Evolutionary conservation across 139 green algal species (phyloP).

Genomic region (Micractinium sp.): DNA sequence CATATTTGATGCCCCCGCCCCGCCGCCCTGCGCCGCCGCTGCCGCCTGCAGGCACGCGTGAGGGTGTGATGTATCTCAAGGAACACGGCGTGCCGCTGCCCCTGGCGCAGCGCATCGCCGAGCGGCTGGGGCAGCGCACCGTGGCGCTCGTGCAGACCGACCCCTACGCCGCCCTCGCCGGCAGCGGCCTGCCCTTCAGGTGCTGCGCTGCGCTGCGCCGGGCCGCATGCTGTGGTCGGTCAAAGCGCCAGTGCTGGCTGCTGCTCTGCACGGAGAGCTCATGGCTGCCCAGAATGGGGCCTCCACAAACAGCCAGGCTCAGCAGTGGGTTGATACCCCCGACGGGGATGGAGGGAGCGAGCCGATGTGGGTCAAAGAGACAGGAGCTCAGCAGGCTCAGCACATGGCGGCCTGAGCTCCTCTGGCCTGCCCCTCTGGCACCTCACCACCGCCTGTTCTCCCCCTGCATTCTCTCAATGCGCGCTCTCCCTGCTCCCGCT

Average conservation of each 20-base stretch:
- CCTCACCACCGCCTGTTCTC: neutral
- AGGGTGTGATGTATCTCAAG: constrained; percentile 26
- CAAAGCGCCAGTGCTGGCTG: no score
- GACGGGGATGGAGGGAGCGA: no score
- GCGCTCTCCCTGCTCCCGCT: neutral
- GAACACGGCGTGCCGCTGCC: constrained; percentile 31
- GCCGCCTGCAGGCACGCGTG: constrained; percentile 15
- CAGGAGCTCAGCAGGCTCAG: no score
- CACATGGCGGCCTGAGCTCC: no score
- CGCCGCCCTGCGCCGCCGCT: neutral
- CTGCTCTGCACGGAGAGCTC: no score
- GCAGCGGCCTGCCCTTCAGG: constrained; percentile 27
- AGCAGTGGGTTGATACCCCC: no score
- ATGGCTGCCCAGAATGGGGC: no score
- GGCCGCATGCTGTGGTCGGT: no score
- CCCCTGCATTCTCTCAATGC: no score
- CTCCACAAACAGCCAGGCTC: neutral
- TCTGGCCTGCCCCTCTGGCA: neutral
- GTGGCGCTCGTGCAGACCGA: constrained; percentile 1
- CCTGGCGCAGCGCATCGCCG: constrained; percentile 32
- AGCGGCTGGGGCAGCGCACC: constrained; percentile 5
- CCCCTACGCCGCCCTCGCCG: constrained; percentile 32
- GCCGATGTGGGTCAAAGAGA: no score
- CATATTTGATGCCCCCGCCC: neutral
- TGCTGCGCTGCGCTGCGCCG: neutral